Evolutionary conservation across 345 rosid species (phyloP), one percentile per base, ranked within the genome.

Genomic region (Corchorus capsularis): DNA sequence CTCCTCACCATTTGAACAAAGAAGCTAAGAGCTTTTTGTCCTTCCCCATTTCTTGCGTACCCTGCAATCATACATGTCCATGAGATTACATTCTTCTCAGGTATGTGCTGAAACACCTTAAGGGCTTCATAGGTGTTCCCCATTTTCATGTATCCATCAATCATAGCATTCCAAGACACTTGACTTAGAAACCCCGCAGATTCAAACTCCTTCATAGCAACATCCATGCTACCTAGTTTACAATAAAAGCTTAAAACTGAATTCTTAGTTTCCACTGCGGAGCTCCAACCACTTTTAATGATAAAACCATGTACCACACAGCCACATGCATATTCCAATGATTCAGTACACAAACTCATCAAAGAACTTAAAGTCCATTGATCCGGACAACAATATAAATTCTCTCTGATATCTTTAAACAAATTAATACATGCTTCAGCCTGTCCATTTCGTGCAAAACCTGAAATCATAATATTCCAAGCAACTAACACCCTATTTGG

Each of bases 41-140:
- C 94, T 74, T 81, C 73, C 19, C 93, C 93, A 56, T 88, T 90
- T 78, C 79, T 85, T 19, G 83, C 85, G 76, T 78, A 86, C 47
- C 98, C 98, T 12, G 90, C 74, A 78, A 91, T 86, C 92, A 93
- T 90, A 16, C 84, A 82, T 20, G 98, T 93, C 96, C 96, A 93
- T 0, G 93, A 90, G 66, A 87, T 87, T 49, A 87, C 80, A 57
- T 90, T 88, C 82, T 82, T 91, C 80, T 81, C 90, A 7, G 91
- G 91, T 34, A 86, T 72, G 6, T 2, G 60, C 52, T 75, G 77
- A 81, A 93, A 93, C 4, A 75, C 79, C 20, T 84, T 74, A 41
- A 79, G 71, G 15, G 97, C 98, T 75, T 87, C 85, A 59, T 41
- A 0, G 3, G 81, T 79, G 69, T 92, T 85, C 75, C 94, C 97